phyloP scores from a whole-genome alignment of 2,329 filamentous ascomycete species.

The Metarhizium brunneum region DNA sequence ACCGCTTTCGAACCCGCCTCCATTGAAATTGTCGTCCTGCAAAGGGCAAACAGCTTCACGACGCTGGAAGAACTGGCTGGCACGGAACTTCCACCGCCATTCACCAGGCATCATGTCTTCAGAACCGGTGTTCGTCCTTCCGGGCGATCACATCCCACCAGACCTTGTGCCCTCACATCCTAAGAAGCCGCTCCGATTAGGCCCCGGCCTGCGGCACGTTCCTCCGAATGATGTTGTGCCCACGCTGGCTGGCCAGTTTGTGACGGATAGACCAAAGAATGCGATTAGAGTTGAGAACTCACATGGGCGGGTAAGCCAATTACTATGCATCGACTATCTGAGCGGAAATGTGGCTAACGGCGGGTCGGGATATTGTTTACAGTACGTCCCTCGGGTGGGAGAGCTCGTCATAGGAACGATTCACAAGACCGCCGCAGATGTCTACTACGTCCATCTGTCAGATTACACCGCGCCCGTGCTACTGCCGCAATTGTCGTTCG shows the following conservation, averaged over 20 bases:
- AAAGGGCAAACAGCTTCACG: neutral
- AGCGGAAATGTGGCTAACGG: neutral
- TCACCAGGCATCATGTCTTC: constrained; percentile 37
- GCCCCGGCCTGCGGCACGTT: constrained; percentile 74
- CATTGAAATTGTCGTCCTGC: neutral
- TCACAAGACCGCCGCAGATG: constrained; percentile 64
- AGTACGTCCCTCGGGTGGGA: constrained; percentile 72
- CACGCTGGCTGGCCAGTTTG: constrained; percentile 57
- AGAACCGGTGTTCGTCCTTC: constrained; percentile 60
- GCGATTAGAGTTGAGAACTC: constrained; percentile 68
- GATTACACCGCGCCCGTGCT: constrained; percentile 54
- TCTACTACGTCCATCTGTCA: constrained; percentile 71
- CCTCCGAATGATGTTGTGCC: constrained; percentile 65
- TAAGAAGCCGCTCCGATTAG: constrained; percentile 67
- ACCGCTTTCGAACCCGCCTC: constrained; percentile 2
- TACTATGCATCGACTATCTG: no score
- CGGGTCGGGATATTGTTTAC: neutral
- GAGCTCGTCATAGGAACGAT: constrained; percentile 87
- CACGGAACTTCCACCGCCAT: no score
- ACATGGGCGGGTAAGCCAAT: constrained; percentile 49
- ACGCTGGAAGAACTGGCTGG: no score
- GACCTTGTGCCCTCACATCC: constrained; percentile 57
- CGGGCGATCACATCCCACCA: constrained; percentile 66
- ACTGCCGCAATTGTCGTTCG: constrained; percentile 85
- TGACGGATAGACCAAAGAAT: constrained; percentile 63